A percentile compares a stretch with the other conserved stretches of the same genome.
phyloP scores from a whole-genome alignment of 1,284 basidiomycete species.

The Wallemia ichthyophaga region DNA sequence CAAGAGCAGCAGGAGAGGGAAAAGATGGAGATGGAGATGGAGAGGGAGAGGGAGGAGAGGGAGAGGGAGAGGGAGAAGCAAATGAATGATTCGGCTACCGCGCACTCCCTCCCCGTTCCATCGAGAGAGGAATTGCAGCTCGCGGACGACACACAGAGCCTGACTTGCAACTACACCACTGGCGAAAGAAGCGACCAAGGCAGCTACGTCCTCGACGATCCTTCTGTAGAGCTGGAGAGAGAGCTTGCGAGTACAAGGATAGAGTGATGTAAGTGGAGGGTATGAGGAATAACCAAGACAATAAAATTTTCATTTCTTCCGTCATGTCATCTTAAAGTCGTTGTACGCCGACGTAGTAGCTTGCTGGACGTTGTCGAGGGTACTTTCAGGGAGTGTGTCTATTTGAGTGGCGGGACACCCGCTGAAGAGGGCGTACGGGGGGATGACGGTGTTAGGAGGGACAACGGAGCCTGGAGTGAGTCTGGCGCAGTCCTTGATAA shows the following conservation, averaged over 20 bases:
- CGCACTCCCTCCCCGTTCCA: constrained; percentile 30
- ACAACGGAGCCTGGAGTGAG: constrained; percentile 65
- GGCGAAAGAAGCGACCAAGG: constrained; percentile 15
- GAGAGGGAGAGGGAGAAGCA: too few relatives aligned
- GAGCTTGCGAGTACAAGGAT: constrained; percentile 33
- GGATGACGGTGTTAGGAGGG: constrained; percentile 72
- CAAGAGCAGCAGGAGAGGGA: constrained; percentile 6
- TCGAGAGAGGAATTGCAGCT: constrained; percentile 44
- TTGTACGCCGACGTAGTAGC: background rate
- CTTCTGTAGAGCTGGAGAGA: constrained; percentile 52
- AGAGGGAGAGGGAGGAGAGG: constrained; percentile 5
- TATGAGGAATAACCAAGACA: too few relatives aligned
- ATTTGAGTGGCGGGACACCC: constrained; percentile 39
- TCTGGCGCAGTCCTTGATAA: constrained; percentile 82
- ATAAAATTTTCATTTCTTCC: too few relatives aligned
- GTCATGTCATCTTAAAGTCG: background rate
- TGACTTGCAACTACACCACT: constrained; percentile 19
- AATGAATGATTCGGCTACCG: too few relatives aligned
- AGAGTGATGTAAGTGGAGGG: background rate
- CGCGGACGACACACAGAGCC: constrained; percentile 36
- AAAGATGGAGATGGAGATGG: constrained; percentile 5
- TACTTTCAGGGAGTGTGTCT: background rate
- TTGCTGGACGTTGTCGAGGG: background rate
- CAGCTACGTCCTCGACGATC: constrained; percentile 44
- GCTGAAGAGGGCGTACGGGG: constrained; percentile 51